These are phyloP conservation scores for Schizosaccharomyces japonicus DNA, from an alignment of 805 yeast genomes.

Conservation along the genomic window DNA sequence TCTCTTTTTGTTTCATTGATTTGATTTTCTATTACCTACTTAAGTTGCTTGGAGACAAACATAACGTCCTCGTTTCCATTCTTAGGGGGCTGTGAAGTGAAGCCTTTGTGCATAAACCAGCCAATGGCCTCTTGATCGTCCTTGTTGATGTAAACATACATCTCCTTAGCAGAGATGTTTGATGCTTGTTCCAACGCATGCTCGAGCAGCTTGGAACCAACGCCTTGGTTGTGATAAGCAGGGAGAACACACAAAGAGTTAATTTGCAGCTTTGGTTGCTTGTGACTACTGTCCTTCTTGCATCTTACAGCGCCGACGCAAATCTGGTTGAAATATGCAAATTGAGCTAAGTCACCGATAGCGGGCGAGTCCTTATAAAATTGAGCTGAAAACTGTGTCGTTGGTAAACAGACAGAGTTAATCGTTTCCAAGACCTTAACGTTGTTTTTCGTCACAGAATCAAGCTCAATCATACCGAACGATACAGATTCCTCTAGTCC, in stretches of 20 bases:
- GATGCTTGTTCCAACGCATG: not conserved
- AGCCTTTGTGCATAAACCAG: not conserved
- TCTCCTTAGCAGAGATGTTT: not conserved
- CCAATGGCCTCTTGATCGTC: not conserved
- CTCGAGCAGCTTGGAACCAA: not conserved
- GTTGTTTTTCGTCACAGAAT: not conserved
- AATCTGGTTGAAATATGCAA: slow-evolving; percentile 1
- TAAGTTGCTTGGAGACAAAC: too few relatives aligned
- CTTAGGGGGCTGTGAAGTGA: too few relatives aligned
- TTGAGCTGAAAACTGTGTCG: too few relatives aligned
- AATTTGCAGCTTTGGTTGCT: not conserved
- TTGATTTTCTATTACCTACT: too few relatives aligned
- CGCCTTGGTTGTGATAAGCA: not conserved
- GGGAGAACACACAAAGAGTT: not conserved
- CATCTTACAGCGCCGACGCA: slow-evolving; percentile 3
- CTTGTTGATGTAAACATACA: not conserved
- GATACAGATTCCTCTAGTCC: too few relatives aligned
- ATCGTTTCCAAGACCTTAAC: not conserved
- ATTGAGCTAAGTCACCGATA: not conserved
- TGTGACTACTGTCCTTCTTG: not conserved
- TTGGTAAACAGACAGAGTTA: not conserved
- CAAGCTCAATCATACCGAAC: slow-evolving; percentile 2
- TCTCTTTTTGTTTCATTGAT: too few relatives aligned
- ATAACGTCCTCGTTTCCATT: too few relatives aligned
- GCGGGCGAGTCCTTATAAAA: not conserved